Base-by-base conservation (phyloP, 768 basidiomycete genomes). In the Boletus subcaerulescens region DNA sequence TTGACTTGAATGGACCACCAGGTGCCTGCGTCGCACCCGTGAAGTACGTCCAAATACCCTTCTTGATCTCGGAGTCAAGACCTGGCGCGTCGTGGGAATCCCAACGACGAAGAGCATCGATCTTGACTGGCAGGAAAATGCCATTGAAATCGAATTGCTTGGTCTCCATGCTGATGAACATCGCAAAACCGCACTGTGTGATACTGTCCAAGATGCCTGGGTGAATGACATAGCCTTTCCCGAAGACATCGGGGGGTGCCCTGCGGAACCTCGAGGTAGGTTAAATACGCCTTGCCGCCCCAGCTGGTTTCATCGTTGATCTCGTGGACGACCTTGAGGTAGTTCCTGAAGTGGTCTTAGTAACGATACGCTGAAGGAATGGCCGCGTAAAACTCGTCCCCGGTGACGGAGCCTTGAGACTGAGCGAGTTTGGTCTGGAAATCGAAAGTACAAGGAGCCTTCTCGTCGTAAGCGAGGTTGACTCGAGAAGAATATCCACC, bases 141-240 rank as follows among this genome's bases (percentile, higher is more conserved):
- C 68, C 68, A 4, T 64, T 68, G 48, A 69, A 69, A 45, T 69
- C 68, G 41, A 69, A 69, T 7, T 56, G 67, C 41, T 69, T 69
- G 29, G 64, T 63, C 26, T 61, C 59, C 62, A 64, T 63, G n/a
- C 61, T 65, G 53, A 63, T 63, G 48, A 63, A 63, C 68, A 69
- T 65, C 2, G 65, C 64, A 15, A 69, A 64, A 51, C 68, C 68
- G 29, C 65, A 67, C 47, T 69, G 68, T 17, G 68, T 69, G 45
- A 69, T 67, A 12, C 68, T 69, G 53, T 72, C 71, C 8, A 72
- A 54, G 32, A 72, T 60, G 49, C 71, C 71, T 4, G 71, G 71
- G 52, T 72, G 71, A 47, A 72, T 66, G 41, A 45, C 55, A 18
- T 72, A 72, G 24, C 68, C 66, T 48, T 58, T 61, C 4, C 65